Conservation (phyloP, 768 basidiomycete genomes). For the Amanita molliuscula region DNA sequence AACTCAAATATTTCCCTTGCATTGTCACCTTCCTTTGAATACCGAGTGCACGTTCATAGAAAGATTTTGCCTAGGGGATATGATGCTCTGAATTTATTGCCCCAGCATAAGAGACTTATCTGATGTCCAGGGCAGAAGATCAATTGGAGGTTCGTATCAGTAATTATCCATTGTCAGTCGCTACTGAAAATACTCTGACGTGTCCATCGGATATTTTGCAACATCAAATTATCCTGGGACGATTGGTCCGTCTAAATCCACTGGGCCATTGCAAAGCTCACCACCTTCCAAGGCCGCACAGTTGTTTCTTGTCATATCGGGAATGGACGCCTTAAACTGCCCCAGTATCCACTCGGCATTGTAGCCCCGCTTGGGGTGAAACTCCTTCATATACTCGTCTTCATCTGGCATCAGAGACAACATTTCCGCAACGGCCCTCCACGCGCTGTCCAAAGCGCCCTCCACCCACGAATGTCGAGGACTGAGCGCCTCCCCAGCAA, state of each 20-base stretch:
- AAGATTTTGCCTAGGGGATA: too few relatives aligned
- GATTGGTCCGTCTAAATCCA: neutral
- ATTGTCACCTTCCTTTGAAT: too few relatives aligned
- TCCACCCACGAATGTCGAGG: conserved; percentile 20
- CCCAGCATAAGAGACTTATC: too few relatives aligned
- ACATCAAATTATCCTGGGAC: neutral
- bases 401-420: conserved; percentile 1
- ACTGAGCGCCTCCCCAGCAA: conserved; percentile 26
- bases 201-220: neutral
- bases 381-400: neutral
- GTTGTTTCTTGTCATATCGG: too few relatives aligned
- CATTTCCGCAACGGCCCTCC: conserved; percentile 12
- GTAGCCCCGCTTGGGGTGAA: neutral
- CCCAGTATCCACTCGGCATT: neutral
- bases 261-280: neutral
- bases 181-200: neutral
- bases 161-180: too few relatives aligned
- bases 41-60: too few relatives aligned
- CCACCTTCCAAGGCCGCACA: neutral
- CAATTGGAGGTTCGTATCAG: too few relatives aligned
- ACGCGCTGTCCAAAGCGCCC: conserved; percentile 13
- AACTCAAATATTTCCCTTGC: too few relatives aligned
- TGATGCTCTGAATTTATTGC: too few relatives aligned
- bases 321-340: neutral
- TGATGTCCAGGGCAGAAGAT: too few relatives aligned